phyloP scores from a whole-genome alignment of 2,329 filamentous ascomycete species.

The Fusarium subglutinans region DNA sequence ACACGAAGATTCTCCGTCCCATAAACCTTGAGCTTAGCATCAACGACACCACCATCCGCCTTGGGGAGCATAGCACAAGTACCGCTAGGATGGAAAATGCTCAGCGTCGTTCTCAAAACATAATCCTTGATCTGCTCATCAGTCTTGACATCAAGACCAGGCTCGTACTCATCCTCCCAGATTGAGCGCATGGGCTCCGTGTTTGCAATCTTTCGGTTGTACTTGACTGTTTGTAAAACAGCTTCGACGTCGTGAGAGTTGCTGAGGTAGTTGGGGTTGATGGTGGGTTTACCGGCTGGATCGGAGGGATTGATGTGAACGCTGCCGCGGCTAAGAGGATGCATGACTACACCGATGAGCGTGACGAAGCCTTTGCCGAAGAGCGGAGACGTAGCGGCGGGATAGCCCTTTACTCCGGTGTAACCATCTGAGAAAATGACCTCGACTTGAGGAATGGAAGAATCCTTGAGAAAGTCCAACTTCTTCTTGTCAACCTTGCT shows the following conservation, averaged over 20 bases:
- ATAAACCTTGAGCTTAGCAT: slow-evolving; percentile 55
- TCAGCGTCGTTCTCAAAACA: slow-evolving; percentile 28
- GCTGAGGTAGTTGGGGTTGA: slow-evolving; percentile 39
- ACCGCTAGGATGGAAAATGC: slow-evolving; percentile 52
- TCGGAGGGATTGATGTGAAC: slow-evolving; percentile 34
- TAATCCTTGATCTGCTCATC: slow-evolving; percentile 30
- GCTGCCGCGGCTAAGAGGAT: slow-evolving; percentile 59
- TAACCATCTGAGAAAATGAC: slow-evolving; percentile 46
- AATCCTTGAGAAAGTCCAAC: slow-evolving; percentile 49
- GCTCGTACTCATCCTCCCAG: slow-evolving; percentile 49
- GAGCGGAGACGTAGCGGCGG: slow-evolving; percentile 37
- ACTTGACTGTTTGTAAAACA: slow-evolving; percentile 46
- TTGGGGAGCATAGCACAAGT: slow-evolving; percentile 59
- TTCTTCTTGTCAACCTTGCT: slow-evolving; percentile 51
- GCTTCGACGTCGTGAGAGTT: slow-evolving; percentile 46
- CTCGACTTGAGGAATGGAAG: slow-evolving; percentile 40
- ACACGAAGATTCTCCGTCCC: slow-evolving; percentile 59
- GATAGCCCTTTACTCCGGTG: slow-evolving; percentile 43
- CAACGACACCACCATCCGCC: slow-evolving; percentile 57
- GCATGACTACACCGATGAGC: slow-evolving; percentile 66
- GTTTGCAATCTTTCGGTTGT: slow-evolving; percentile 43
- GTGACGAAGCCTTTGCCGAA: slow-evolving; percentile 50
- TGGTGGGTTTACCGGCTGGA: slow-evolving; percentile 31
- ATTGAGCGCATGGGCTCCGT: slow-evolving; percentile 45
- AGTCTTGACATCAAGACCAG: slow-evolving; percentile 32